These are phyloP conservation scores for Taphrina communis DNA, from an alignment of 1,139 yeast species.

Conservation along the genomic window DNA sequence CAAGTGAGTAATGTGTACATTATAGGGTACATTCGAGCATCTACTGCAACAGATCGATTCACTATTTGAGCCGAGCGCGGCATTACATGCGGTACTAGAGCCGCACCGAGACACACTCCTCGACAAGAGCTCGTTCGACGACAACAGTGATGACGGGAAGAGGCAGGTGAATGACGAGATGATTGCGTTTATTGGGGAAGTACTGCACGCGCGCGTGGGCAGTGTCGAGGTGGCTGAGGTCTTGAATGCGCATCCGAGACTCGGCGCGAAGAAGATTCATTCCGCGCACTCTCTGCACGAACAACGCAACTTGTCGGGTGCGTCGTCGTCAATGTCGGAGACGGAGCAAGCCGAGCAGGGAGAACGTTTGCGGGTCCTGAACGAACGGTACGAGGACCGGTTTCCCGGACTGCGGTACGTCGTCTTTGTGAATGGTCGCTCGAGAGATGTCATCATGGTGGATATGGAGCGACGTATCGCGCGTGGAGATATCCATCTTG, in stretches of 20 bases:
- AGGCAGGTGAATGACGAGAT: neutral
- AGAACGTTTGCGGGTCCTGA: conserved; percentile 59
- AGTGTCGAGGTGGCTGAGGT: conserved; percentile 27
- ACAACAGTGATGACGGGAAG: too few relatives aligned
- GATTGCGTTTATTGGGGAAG: neutral
- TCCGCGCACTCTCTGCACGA: conserved; percentile 73
- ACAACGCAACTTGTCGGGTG: conserved; percentile 65
- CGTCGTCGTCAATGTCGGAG: conserved; percentile 46
- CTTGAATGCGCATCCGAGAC: conserved; percentile 76
- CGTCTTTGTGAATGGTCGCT: conserved; percentile 86
- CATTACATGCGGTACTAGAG: conserved; percentile 18
- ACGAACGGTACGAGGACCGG: conserved; percentile 65
- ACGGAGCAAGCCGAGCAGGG: conserved; percentile 54
- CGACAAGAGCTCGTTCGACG: conserved; percentile 3
- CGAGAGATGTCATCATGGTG: conserved; percentile 67
- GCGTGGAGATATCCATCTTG: conserved; percentile 50
- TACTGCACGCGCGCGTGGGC: conserved; percentile 7
- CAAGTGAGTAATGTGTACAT: too few relatives aligned
- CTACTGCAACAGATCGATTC: conserved; percentile 9
- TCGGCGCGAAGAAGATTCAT: conserved; percentile 63
- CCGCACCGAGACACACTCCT: conserved; percentile 14
- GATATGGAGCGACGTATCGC: conserved; percentile 68
- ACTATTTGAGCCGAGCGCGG: conserved; percentile 31
- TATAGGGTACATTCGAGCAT: too few relatives aligned
- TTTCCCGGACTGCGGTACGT: conserved; percentile 88